Percentiles rank a stretch among this genome's conserved stretches.
phyloP scores from a whole-genome alignment of 495 filamentous ascomycete genomes.

The Neurospora hispaniola region DNA sequence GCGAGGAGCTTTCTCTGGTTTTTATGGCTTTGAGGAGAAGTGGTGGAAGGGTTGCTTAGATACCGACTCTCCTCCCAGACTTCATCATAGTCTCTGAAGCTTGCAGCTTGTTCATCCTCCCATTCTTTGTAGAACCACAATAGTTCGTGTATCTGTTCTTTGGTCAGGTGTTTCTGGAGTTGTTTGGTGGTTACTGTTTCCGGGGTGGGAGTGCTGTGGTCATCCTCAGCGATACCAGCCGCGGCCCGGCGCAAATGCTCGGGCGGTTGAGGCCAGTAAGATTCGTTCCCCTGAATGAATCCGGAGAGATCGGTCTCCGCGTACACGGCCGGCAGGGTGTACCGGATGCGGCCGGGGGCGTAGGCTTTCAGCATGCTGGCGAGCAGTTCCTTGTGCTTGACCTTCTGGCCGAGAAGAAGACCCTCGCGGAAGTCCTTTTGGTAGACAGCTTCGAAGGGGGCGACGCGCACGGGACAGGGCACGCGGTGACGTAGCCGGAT shows the following conservation, averaged over 20 bases:
- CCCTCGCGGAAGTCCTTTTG: constrained; percentile 32
- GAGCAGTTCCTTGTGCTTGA: constrained; percentile 13
- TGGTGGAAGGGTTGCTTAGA: neutral
- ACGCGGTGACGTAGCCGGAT: constrained; percentile 43
- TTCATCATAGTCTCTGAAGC: neutral
- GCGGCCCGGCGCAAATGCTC: neutral
- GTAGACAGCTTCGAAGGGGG: constrained; percentile 41
- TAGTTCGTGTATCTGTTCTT: neutral
- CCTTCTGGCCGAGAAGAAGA: constrained; percentile 21
- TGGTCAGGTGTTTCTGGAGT: neutral
- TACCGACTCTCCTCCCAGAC: neutral
- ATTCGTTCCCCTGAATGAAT: constrained; percentile 4
- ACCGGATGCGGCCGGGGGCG: constrained; percentile 43
- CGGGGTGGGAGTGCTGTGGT: neutral
- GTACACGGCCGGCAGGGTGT: constrained; percentile 42
- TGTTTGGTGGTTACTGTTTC: neutral
- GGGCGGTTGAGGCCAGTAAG: constrained; percentile 12
- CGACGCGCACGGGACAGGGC: constrained; percentile 29
- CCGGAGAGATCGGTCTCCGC: constrained; percentile 13
- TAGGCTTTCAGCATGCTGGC: constrained; percentile 24
- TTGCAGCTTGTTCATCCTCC: neutral
- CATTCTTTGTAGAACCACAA: neutral
- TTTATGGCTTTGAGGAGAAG: neutral
- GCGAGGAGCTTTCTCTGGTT: constrained; percentile 29
- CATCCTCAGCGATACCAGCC: neutral